These are phyloP conservation scores for Aquilaria yunnanensis DNA, from an alignment of 345 rosid species.

Conservation along the genomic window DNA sequence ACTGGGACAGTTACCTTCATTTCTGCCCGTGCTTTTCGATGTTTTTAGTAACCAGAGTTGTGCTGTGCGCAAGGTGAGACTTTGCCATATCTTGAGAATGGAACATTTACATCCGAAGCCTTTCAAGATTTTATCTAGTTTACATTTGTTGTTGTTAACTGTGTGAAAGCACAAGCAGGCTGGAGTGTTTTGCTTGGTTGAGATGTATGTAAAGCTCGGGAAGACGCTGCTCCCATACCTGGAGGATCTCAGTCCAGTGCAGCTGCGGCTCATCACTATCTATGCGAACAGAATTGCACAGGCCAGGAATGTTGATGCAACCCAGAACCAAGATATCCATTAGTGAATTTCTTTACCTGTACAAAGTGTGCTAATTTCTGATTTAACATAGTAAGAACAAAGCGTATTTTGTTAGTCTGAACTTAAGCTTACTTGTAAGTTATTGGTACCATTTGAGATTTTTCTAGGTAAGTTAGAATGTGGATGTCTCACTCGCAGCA, in stretches of 20 bases:
- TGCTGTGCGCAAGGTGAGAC: conserved; percentile 57
- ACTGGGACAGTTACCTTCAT: conserved; percentile 49
- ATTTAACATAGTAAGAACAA: too few relatives aligned
- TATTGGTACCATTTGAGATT: too few relatives aligned
- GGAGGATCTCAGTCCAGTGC: conserved; percentile 51
- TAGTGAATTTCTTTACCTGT: too few relatives aligned
- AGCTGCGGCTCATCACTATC: conserved; percentile 50
- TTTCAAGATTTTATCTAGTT: neutral
- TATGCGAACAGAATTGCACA: conserved; percentile 57
- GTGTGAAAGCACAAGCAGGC: conserved; percentile 23
- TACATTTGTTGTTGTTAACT: neutral
- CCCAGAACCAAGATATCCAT: neutral
- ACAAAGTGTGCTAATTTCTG: too few relatives aligned
- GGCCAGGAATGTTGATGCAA: conserved; percentile 33
- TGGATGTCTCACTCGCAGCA: too few relatives aligned
- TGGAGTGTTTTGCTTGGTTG: conserved; percentile 63
- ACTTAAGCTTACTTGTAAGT: too few relatives aligned
- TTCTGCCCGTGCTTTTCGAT: conserved; percentile 52
- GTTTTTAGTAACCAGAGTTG: conserved; percentile 61
- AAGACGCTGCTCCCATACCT: conserved; percentile 54
- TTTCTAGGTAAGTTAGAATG: too few relatives aligned
- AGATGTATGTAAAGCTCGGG: conserved; percentile 57
- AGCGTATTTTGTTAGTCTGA: too few relatives aligned
- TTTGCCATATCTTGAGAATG: too few relatives aligned
- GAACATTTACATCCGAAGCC: neutral